A percentile compares a stretch with the other conserved stretches of the same genome.
Conservation (phyloP, 169 alveolate genomes). For the Cryptosporidium tyzzeri region DNA sequence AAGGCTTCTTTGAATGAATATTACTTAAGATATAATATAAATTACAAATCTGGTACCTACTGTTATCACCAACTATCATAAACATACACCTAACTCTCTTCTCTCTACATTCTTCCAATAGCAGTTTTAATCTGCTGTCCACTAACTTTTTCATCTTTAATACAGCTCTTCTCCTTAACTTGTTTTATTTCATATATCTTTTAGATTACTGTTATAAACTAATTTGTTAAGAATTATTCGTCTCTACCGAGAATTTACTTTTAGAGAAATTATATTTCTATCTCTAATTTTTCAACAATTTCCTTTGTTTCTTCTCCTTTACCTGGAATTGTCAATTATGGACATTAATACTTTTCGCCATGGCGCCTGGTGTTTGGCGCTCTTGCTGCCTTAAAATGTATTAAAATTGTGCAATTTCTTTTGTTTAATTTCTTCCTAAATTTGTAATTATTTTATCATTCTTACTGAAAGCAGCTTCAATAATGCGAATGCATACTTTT, state of each 20-base stretch:
- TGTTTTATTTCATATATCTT: not conserved
- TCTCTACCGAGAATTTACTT: not conserved
- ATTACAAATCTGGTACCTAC: constrained; percentile 95
- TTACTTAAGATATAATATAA: constrained; percentile 85
- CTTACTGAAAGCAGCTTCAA: no score
- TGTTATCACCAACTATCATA: constrained; percentile 96
- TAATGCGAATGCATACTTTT: no score
- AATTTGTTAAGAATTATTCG: not conserved
- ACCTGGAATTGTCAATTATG: constrained; percentile 14
- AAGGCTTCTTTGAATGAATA: constrained; percentile 85
- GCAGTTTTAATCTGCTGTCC: constrained; percentile 92
- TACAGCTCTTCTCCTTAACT: not conserved
- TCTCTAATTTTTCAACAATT: not conserved
- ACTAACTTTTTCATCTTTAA: constrained; percentile 94
- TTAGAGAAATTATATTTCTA: not conserved
- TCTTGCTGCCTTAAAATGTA: not conserved
- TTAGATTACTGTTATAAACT: not conserved
- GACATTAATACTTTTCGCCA: not conserved
- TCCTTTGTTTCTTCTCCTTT: not conserved
- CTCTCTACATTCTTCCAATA: constrained; percentile 93
- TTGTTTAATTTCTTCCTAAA: no score
- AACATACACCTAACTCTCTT: constrained; percentile 93
- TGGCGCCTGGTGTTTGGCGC: not conserved
- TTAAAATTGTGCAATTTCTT: no score
- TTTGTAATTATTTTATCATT: no score